These are phyloP conservation scores for Aspergillus fijiensis DNA, from an alignment of 2,329 filamentous ascomycete species.

Conservation along the genomic window DNA sequence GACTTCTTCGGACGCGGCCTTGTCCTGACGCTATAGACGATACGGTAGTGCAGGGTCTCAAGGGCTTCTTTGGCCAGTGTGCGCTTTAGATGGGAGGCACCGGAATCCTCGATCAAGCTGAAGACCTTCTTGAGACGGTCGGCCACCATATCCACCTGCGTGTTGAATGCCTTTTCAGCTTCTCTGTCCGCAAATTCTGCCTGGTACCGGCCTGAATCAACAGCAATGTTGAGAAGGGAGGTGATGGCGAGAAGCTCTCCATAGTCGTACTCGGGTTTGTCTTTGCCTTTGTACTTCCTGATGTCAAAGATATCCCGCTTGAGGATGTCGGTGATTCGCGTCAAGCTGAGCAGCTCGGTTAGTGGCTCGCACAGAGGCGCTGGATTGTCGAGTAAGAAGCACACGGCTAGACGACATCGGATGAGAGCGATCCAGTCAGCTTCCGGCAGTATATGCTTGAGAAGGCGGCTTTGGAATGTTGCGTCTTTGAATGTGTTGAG, in stretches of 20 bases:
- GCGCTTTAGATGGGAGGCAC: conserved; percentile 68
- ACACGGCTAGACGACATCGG: conserved; percentile 41
- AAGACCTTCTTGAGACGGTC: conserved; percentile 57
- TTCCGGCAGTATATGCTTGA: conserved; percentile 42
- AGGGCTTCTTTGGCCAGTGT: conserved; percentile 75
- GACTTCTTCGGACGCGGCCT: conserved; percentile 55
- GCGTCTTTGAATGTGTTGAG: conserved; percentile 40
- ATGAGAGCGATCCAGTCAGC: conserved; percentile 38
- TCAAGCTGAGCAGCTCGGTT: conserved; percentile 31
- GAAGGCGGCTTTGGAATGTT: conserved; percentile 40
- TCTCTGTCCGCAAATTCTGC: conserved; percentile 31
- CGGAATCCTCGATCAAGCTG: conserved; percentile 68
- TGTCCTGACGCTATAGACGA: conserved; percentile 70
- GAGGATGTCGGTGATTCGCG: conserved; percentile 30
- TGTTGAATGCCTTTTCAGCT: conserved; percentile 61
- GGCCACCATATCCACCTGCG: conserved; percentile 66
- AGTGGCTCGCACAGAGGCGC: conserved; percentile 27
- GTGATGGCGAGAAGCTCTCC: conserved; percentile 64
- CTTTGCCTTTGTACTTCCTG: conserved; percentile 26
- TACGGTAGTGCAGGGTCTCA: conserved; percentile 70
- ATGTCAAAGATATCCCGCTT: conserved; percentile 34
- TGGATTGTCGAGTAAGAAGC: conserved; percentile 35
- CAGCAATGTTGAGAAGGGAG: conserved; percentile 68
- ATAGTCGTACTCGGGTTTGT: conserved; percentile 55
- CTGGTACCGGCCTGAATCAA: conserved; percentile 62